Conservation (phyloP, 345 rosid genomes). For the Arabidopsis suecica region DNA sequence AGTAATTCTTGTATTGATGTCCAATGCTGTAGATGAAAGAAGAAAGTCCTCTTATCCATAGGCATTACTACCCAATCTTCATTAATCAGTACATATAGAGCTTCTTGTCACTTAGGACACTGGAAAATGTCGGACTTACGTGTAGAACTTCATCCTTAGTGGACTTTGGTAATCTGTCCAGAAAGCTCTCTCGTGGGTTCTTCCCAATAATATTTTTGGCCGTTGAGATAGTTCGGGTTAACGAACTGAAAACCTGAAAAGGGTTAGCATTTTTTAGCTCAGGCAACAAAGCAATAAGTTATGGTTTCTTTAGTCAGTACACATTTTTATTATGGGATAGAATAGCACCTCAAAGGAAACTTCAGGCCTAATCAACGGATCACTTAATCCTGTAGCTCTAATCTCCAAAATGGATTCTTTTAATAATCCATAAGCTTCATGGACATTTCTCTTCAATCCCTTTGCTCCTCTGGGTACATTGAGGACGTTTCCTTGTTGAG, state of each 20-base stretch:
- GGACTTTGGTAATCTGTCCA: conserved; percentile 73
- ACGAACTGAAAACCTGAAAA: conserved; percentile 76
- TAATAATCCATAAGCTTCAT: conserved; percentile 70
- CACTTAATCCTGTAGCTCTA: conserved; percentile 60
- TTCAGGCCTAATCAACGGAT: conserved; percentile 74
- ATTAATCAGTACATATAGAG: conserved; percentile 6
- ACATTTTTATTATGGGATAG: conserved; percentile 6
- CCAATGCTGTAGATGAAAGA: conserved; percentile 65
- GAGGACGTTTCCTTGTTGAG: conserved; percentile 79
- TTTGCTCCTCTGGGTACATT: conserved; percentile 49
- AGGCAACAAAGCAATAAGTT: conserved; percentile 18
- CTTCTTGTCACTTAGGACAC: conserved; percentile 8
- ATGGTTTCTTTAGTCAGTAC: conserved; percentile 1
- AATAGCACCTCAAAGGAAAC: conserved; percentile 70
- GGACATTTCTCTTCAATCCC: conserved; percentile 50
- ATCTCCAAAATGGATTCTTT: conserved; percentile 65
- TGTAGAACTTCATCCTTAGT: conserved; percentile 76
- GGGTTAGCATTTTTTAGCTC: conserved; percentile 14
- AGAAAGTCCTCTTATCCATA: conserved; percentile 13
- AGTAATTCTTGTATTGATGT: conserved; percentile 77
- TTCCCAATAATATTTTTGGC: conserved; percentile 75
- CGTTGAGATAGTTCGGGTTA: conserved; percentile 81
- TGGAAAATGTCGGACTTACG: conserved; percentile 28
- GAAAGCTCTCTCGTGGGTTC: conserved; percentile 77
- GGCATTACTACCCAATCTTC: conserved; percentile 11